Base-by-base conservation (phyloP, 1,284 basidiomycete species). In the Puccinia polysora region DNA sequence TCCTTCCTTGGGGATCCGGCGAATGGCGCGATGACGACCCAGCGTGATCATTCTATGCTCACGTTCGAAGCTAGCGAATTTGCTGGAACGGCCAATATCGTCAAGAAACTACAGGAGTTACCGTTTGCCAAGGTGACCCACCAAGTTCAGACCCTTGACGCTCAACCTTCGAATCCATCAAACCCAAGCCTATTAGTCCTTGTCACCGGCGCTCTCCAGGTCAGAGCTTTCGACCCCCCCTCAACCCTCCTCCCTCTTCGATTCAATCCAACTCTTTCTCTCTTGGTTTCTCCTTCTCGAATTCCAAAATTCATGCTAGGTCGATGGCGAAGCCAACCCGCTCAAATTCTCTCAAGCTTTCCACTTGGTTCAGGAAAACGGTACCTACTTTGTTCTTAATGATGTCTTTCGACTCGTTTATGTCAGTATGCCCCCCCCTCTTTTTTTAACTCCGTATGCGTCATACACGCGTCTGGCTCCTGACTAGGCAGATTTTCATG, bases 301-400 rank as follows among this genome's bases (percentile, higher is more conserved):
- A 20, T n/a, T 23, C 14, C 15, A 8, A n/a, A 10, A 12, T 64
- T 73, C 55, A 30, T 43, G 10, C 18, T 76, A 90, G 90, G 85
- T 95, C 75, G 92, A 94, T 75, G 89, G 88, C 77, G 84, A 84
- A 75, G 71, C 81, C 71, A 89, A 90, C 78, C 86, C 90, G n/a
- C 82, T 97, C 73, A 87, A 86, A 78, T 97, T 90, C 84, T 89
- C 87, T 75, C 92, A 96, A 81, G 83, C 88, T 73, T 98, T 97
- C 86, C 91, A 94, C 76, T 86, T 97, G 63, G 84, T 90, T 73
- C 88, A 86, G 36, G 91, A 96, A 25, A 85, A 83, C 18, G 80
- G 78, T 32, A 86, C 85, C 76, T 97, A 90, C 84, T 97, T 88
- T 80, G 89, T 97, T 87, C 92, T 83, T 73, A 77, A 77, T 73